Evolutionary conservation across 2,329 filamentous ascomycete species (phyloP).

Genomic region (Verticillium nubilum): DNA sequence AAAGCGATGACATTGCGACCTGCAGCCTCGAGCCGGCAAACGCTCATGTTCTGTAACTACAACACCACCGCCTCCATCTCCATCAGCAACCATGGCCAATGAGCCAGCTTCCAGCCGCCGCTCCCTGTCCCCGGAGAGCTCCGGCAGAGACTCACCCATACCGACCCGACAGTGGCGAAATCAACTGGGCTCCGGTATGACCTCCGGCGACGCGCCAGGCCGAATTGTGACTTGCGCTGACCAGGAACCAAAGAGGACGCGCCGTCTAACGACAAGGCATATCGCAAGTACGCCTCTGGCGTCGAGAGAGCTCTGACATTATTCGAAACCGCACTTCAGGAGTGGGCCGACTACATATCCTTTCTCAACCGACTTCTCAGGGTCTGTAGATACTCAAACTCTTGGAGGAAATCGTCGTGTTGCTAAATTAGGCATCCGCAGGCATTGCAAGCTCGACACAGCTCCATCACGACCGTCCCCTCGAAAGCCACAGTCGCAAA

Average conservation of each 20-base stretch:
- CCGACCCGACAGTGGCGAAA: constrained; percentile 67
- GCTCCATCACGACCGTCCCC: constrained; percentile 67
- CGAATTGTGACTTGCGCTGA: neutral
- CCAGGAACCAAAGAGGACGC: constrained; percentile 39
- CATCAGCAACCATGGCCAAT: constrained; percentile 51
- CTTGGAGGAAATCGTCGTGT: neutral
- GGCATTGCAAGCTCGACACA: constrained; percentile 83
- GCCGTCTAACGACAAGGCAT: constrained; percentile 58
- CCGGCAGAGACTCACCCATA: constrained; percentile 72
- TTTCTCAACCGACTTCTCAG: constrained; percentile 89
- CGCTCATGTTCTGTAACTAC: constrained; percentile 3
- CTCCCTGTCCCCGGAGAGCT: constrained; percentile 73
- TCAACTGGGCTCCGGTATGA: constrained; percentile 70
- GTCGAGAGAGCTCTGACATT: constrained; percentile 83
- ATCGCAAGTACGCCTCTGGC: constrained; percentile 82
- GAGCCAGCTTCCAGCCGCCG: constrained; percentile 52
- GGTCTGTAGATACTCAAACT: constrained; percentile 38
- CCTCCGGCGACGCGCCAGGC: neutral
- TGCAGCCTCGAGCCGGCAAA: constrained; percentile 17
- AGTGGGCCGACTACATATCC: constrained; percentile 99
- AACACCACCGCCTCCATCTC: neutral
- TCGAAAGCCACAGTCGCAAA: constrained; percentile 81
- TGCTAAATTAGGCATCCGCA: constrained; percentile 31
- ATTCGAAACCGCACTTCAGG: constrained; percentile 89
- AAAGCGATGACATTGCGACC: constrained; percentile 8